Evolutionary conservation across 371 early-diverging fungal species (phyloP), one percentile per base, ranked within the genome.

Genomic region (Zychaea mexicana): DNA sequence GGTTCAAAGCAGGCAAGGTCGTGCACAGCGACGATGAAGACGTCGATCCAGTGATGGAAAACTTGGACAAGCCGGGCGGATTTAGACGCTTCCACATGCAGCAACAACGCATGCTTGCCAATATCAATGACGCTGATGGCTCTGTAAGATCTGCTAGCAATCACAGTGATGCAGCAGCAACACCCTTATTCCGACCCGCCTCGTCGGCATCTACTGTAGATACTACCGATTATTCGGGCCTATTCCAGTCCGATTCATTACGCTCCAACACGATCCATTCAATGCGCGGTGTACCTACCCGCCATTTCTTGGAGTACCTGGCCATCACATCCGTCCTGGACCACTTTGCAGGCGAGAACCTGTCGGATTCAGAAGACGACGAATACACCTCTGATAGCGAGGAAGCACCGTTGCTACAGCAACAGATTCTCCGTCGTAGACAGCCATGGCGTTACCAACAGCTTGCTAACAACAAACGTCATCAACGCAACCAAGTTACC

Each of bases 261-360:
- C 56, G 17, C 21, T 52, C 71, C 3, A 61, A 32, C 26, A 64
- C 66, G n/a, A 45, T 66, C 26, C 61, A 49, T 19, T 68, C 66
- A 31, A 57, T 66, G 30, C 64, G 47, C 31, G 49, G 38, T 21
- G 56, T 31, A 21, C 62, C 56, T 7, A 80, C 81, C 7, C 71
- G 79, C 28, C 81, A 90, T 65, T 92, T 91, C 68, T 74, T 93
- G 39, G 91, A 91, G 60, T 90, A 86, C 62, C 68, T 93, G 52
- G 90, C 84, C 2, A 64, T 83, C 38, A 78, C 83, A 26, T 80
- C 82, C 17, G 76, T 85, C 28, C 71, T 92, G 9, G 90, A 88
- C 52, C 85, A 86, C 7, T 90, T 88, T 72, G 91, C 90, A 28
- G 93, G 93, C 46, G 93, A 91, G 53, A 83, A 92, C 60, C 78